phyloP scores from a whole-genome alignment of 192 early-diverging fungal species.

The Rhizoclosmatium globosum region DNA sequence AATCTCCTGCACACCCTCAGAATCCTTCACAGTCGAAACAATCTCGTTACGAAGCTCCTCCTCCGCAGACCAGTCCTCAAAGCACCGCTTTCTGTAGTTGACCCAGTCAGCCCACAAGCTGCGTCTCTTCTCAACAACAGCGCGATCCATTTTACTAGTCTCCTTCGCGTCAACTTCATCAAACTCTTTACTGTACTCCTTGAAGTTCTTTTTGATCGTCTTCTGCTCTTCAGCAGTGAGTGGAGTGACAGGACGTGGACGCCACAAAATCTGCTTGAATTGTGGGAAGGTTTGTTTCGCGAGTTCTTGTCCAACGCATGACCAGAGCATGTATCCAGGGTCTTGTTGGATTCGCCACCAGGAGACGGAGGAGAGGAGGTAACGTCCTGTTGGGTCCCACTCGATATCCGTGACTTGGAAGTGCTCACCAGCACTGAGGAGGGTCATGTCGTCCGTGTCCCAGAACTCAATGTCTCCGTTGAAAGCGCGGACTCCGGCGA shows the following conservation, averaged over 20 bases:
- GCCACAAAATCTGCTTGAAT: slow-evolving; percentile 96
- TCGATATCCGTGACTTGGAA: slow-evolving; percentile 95
- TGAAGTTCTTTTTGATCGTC: slow-evolving; percentile 90
- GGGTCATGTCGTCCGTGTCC: slow-evolving; percentile 76
- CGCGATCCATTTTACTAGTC: slow-evolving; percentile 72
- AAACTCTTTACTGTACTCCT: slow-evolving; percentile 85
- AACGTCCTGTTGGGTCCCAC: slow-evolving; percentile 99
- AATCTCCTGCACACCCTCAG: slow-evolving; percentile 74
- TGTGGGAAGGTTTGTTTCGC: slow-evolving; percentile 74
- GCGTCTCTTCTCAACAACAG: slow-evolving; percentile 79
- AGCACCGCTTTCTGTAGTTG: slow-evolving; percentile 74
- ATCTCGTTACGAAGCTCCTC: slow-evolving; percentile 62
- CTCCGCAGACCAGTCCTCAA: slow-evolving; percentile 63
- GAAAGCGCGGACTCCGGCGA: slow-evolving; percentile 82
- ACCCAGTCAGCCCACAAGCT: slow-evolving; percentile 86
- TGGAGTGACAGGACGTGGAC: slow-evolving; percentile 89
- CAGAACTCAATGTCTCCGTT: slow-evolving; percentile 90
- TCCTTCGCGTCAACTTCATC: slow-evolving; percentile 88
- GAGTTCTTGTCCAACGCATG: slow-evolving; percentile 85
- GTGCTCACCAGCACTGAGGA: slow-evolving; percentile 85
- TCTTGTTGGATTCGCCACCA: slow-evolving; percentile 88
- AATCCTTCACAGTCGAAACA: slow-evolving; percentile 55
- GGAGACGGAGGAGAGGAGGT: slow-evolving; percentile 84
- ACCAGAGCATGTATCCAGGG: slow-evolving; percentile 93
- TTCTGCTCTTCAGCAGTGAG: slow-evolving; percentile 82